Conservation (phyloP, 1,139 yeast species). For the Suhomyces bribrorum region DNA sequence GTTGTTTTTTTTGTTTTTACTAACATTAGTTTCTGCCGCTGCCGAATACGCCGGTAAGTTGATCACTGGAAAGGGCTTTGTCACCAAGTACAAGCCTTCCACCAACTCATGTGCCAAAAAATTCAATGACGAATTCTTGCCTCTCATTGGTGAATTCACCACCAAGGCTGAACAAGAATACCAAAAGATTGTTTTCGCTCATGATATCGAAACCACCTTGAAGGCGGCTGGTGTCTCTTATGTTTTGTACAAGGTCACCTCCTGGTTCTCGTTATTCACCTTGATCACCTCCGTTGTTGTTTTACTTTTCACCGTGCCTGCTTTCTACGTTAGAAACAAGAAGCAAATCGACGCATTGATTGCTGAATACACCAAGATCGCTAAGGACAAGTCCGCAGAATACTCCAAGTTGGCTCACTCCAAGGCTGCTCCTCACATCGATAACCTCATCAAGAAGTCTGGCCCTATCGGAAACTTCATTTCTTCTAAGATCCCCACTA, state of each 20-base stretch:
- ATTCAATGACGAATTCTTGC: conserved; percentile 43
- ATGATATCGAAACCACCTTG: conserved; percentile 66
- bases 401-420: conserved; percentile 51
- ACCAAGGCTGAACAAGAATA: conserved; percentile 47
- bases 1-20: conserved; percentile 7
- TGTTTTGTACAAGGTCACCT: conserved; percentile 70
- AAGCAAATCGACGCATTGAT: conserved; percentile 77
- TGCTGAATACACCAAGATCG: conserved; percentile 54
- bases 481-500: conserved; percentile 60
- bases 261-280: conserved; percentile 73
- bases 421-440: conserved; percentile 52
- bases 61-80: conserved; percentile 69
- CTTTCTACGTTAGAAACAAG: conserved; percentile 71
- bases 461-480: conserved; percentile 67
- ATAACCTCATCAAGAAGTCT: conserved; percentile 51
- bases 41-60: conserved; percentile 70
- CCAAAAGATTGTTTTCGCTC: conserved; percentile 66
- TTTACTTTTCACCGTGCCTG: conserved; percentile 73
- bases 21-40: conserved; percentile 52
- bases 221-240: conserved; percentile 70
- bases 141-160: conserved; percentile 45
- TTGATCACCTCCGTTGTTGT: conserved; percentile 59
- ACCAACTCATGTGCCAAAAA: conserved; percentile 39
- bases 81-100: conserved; percentile 63
- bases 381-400: conserved; percentile 58